A percentile compares a stretch with the other conserved stretches of the same genome.
These are phyloP conservation scores for Penicillium aurantiogriseum DNA, from an alignment of 2,329 filamentous ascomycete genomes.

Conservation along the genomic window DNA sequence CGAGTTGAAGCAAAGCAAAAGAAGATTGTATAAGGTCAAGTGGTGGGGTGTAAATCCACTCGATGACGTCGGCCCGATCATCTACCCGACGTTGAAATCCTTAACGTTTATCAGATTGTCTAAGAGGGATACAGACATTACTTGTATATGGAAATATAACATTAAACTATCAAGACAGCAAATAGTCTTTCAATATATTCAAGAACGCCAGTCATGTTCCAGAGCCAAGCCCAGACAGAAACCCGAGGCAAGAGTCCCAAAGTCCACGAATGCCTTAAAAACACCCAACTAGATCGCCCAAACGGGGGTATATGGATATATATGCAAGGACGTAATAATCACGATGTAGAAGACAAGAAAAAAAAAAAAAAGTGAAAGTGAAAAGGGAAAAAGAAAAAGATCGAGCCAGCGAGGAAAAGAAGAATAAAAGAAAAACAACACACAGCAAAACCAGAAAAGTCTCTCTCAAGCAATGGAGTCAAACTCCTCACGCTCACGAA, in stretches of 20 bases:
- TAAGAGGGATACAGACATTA: background rate
- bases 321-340: conserved; percentile 22
- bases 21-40: conserved; percentile 7
- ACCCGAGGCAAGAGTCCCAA: conserved; percentile 6
- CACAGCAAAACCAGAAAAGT: background rate
- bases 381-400: conserved; percentile 1
- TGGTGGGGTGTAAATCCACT: conserved; percentile 17
- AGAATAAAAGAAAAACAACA: conserved; percentile 31
- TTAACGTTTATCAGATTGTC: background rate
- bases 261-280: conserved; percentile 22
- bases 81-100: conserved; percentile 1
- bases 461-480: conserved; percentile 54
- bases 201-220: conserved; percentile 18
- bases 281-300: conserved; percentile 26
- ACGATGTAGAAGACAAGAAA: conserved; percentile 14
- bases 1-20: conserved; percentile 7
- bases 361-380: conserved; percentile 2
- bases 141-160: background rate
- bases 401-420: conserved; percentile 20
- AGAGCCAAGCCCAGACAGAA: conserved; percentile 5
- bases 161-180: conserved; percentile 1
- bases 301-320: conserved; percentile 25
- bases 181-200: conserved; percentile 18
- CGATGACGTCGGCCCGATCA: conserved; percentile 29
- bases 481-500: conserved; percentile 68